These are phyloP conservation scores for Talaromyces borbonicus DNA, from an alignment of 495 filamentous ascomycete genomes.

Conservation along the genomic window DNA sequence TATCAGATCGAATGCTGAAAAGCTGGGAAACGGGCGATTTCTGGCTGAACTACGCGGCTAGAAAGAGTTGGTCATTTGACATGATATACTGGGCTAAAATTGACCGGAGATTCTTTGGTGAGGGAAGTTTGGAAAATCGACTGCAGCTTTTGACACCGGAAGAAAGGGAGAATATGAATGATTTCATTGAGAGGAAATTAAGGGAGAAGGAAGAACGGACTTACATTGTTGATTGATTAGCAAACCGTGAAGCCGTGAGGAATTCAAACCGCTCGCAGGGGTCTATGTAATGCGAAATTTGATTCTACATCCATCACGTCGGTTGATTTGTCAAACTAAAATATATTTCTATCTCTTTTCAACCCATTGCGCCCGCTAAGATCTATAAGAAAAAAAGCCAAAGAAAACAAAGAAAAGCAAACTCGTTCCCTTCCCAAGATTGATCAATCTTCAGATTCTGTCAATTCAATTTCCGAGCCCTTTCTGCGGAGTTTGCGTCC, in stretches of 20 bases:
- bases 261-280: too few relatives aligned
- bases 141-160: slow-evolving; percentile 6
- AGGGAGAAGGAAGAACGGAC: background rate
- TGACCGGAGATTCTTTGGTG: slow-evolving; percentile 12
- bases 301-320: too few relatives aligned
- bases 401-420: too few relatives aligned
- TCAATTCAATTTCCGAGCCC: background rate
- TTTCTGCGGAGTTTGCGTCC: background rate
- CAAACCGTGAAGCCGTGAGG: too few relatives aligned
- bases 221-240: too few relatives aligned
- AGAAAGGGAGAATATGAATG: slow-evolving; percentile 10
- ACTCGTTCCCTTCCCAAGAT: background rate
- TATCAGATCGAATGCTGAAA: slow-evolving; percentile 10
- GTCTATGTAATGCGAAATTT: too few relatives aligned
- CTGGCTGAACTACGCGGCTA: slow-evolving; percentile 13
- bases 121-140: slow-evolving; percentile 7
- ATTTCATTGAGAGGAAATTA: slow-evolving; percentile 8
- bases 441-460: background rate
- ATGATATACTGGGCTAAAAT: slow-evolving; percentile 14
- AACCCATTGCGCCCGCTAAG: too few relatives aligned
- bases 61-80: slow-evolving; percentile 12
- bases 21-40: slow-evolving; percentile 15
- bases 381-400: too few relatives aligned
- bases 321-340: too few relatives aligned
- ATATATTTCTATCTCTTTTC: too few relatives aligned